Evolutionary conservation across 352 stramenopile species (phyloP).

Genomic region (Pythium sukuiense): DNA sequence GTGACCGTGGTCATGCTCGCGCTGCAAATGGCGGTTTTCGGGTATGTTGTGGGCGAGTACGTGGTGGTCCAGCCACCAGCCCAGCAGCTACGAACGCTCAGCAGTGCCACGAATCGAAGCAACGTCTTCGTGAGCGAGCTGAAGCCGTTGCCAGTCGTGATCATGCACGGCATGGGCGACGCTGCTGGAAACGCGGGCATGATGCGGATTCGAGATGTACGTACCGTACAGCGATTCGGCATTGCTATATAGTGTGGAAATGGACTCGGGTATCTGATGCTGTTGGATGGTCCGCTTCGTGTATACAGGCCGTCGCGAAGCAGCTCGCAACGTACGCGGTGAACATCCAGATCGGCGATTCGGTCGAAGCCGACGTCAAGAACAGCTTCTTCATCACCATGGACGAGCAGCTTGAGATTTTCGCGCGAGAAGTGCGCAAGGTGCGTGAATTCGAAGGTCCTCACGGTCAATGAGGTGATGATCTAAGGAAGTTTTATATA

Average conservation of each 20-base stretch:
- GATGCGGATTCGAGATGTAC: conserved; percentile 74
- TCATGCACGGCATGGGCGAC: conserved; percentile 96
- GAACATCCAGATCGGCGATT: conserved; percentile 89
- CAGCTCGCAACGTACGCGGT: conserved; percentile 83
- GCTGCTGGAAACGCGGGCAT: conserved; percentile 91
- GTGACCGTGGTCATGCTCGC: conserved; percentile 46
- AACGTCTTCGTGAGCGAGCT: conserved; percentile 38
- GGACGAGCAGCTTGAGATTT: conserved; percentile 89
- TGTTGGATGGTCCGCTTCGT: background rate
- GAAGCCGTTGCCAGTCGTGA: conserved; percentile 58
- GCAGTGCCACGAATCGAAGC: conserved; percentile 11
- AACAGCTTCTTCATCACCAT: conserved; percentile 95
- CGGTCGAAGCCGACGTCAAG: conserved; percentile 81
- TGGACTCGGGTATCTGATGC: background rate
- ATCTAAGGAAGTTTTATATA: background rate
- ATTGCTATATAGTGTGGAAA: background rate
- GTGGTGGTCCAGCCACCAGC: conserved; percentile 20
- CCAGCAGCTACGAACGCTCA: background rate
- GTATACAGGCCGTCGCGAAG: conserved; percentile 55
- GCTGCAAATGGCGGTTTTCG: conserved; percentile 51
- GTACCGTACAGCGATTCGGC: background rate
- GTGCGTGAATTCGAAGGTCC: conserved; percentile 25
- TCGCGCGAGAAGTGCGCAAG: conserved; percentile 78
- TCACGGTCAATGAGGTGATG: background rate
- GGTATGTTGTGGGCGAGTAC: conserved; percentile 26